Evolutionary conservation across 192 early-diverging fungal genomes (phyloP).

Genomic region (Coemansia sp.): DNA sequence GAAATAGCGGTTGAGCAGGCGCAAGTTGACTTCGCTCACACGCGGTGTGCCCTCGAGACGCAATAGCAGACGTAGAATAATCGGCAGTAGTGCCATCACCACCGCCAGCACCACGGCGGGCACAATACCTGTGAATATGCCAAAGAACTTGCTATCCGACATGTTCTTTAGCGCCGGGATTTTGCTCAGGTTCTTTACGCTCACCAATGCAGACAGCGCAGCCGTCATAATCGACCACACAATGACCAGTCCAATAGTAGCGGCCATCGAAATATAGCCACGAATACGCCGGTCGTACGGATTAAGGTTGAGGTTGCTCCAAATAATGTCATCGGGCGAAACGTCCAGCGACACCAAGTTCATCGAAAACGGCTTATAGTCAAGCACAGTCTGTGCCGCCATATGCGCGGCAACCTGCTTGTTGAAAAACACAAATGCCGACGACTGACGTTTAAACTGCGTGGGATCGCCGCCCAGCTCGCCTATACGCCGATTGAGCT

Average conservation of each 20-base stretch:
- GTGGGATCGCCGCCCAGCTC: constrained; percentile 39
- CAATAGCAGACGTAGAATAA: constrained; percentile 66
- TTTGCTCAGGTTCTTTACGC: constrained; percentile 58
- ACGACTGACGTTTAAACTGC: constrained; percentile 57
- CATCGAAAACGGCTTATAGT: constrained; percentile 70
- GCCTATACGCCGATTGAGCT: constrained; percentile 51
- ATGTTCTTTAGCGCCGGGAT: constrained; percentile 55
- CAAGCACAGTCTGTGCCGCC: constrained; percentile 69
- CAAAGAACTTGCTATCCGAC: constrained; percentile 37
- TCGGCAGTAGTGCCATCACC: constrained; percentile 73
- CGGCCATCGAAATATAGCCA: constrained; percentile 55
- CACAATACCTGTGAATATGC: constrained; percentile 76
- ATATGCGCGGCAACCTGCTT: constrained; percentile 79
- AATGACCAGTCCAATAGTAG: constrained; percentile 64
- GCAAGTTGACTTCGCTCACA: constrained; percentile 63
- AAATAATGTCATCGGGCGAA: constrained; percentile 77
- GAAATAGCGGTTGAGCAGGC: constrained; percentile 73
- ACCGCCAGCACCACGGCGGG: constrained; percentile 70
- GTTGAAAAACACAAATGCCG: constrained; percentile 88
- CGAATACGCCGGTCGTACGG: constrained; percentile 62
- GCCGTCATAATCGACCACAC: constrained; percentile 74
- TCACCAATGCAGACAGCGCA: constrained; percentile 58
- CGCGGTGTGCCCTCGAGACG: constrained; percentile 66
- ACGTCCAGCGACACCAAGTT: constrained; percentile 67
- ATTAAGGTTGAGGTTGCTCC: constrained; percentile 76